These are phyloP conservation scores for Aspergillus ruber DNA, from an alignment of 2,329 filamentous ascomycete genomes.

Conservation along the genomic window DNA sequence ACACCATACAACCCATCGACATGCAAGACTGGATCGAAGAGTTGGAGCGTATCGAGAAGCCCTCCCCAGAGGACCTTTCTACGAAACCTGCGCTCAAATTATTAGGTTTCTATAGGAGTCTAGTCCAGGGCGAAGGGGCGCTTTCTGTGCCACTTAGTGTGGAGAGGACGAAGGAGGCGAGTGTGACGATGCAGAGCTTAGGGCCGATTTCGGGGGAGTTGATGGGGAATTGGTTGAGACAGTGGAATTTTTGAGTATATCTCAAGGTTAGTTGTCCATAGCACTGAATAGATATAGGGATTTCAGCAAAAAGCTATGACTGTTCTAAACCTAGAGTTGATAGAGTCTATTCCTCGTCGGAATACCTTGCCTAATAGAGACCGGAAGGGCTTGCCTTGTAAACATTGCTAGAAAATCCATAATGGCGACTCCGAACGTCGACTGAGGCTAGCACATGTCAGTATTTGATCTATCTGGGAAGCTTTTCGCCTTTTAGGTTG, in stretches of 20 bases:
- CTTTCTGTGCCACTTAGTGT: slow-evolving; percentile 36
- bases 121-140: slow-evolving; percentile 18
- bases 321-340: too few species aligned
- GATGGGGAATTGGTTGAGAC: slow-evolving; percentile 35
- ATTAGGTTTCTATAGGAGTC: slow-evolving; percentile 43
- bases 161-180: slow-evolving; percentile 33
- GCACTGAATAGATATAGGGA: too few species aligned
- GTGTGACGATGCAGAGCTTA: slow-evolving; percentile 39
- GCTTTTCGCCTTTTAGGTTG: too few species aligned
- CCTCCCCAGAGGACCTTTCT: slow-evolving; percentile 31
- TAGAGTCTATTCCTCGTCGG: too few species aligned
- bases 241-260: slow-evolving; percentile 7
- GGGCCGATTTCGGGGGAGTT: slow-evolving; percentile 37
- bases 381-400: too few species aligned
- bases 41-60: slow-evolving; percentile 38
- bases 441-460: too few species aligned
- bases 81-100: slow-evolving; percentile 49
- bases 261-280: too few species aligned
- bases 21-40: slow-evolving; percentile 43
- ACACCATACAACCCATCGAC: slow-evolving; percentile 27
- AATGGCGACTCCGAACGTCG: too few species aligned
- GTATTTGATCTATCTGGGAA: too few species aligned
- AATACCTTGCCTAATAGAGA: too few species aligned
- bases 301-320: too few species aligned
- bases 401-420: too few species aligned